Conservation (phyloP, 768 basidiomycete species). For the Filobasidium floriforme region DNA sequence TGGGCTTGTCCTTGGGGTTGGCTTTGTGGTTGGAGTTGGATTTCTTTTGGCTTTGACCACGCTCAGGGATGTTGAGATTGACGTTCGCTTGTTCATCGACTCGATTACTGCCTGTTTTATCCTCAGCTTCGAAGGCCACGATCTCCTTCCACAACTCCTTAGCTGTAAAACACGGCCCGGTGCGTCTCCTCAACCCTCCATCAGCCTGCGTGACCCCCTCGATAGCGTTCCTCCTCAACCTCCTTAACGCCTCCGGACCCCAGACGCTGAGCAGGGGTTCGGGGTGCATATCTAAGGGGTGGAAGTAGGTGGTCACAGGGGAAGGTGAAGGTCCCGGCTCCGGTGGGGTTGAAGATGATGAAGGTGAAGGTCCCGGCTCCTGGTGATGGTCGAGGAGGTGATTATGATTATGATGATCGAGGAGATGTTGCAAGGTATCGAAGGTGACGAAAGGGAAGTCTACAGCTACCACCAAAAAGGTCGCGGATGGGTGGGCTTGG, state of each 20-base stretch:
- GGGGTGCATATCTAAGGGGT: slow-evolving; percentile 26
- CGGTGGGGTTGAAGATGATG: too few species aligned
- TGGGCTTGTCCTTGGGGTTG: too few species aligned
- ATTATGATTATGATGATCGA: too few species aligned
- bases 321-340: too few species aligned
- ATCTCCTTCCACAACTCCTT: slow-evolving; percentile 23
- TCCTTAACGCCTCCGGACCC: slow-evolving; percentile 24
- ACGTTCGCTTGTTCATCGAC: too few species aligned
- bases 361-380: too few species aligned
- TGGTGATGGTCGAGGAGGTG: slow-evolving; percentile 25
- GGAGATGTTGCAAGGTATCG: slow-evolving; percentile 8
- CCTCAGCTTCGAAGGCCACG: slow-evolving; percentile 11
- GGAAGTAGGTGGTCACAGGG: slow-evolving; percentile 28
- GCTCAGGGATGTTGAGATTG: too few species aligned
- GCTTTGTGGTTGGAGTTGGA: too few species aligned
- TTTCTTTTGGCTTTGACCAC: too few species aligned
- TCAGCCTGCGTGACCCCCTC: background rate
- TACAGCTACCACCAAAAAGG: slow-evolving; percentile 24
- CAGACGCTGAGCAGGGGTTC: slow-evolving; percentile 30
- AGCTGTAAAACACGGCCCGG: slow-evolving; percentile 26
- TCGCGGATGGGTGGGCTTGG: slow-evolving; percentile 7
- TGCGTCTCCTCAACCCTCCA: slow-evolving; percentile 21
- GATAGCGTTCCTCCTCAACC: slow-evolving; percentile 20
- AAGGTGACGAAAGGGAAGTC: slow-evolving; percentile 26
- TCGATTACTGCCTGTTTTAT: too few species aligned